Percentiles rank a stretch among this genome's conserved stretches.
These are phyloP conservation scores for Artemisia annua DNA, from an alignment of 129 eudicot genomes.

Conservation along the genomic window DNA sequence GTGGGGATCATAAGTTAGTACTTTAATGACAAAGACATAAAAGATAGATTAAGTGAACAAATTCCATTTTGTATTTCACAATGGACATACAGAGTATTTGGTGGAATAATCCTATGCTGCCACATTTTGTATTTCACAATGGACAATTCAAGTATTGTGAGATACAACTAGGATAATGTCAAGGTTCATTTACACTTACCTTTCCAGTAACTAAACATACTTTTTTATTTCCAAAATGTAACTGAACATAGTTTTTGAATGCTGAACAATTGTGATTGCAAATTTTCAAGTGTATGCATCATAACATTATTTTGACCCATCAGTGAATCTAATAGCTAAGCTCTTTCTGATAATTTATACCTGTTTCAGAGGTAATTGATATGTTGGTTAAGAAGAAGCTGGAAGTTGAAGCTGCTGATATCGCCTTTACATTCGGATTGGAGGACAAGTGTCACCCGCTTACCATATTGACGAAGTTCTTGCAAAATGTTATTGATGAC, in stretches of 20 bases:
- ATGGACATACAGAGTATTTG: too few relatives aligned
- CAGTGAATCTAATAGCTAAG: too few relatives aligned
- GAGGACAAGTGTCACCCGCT: slow-evolving; percentile 45
- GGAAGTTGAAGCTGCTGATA: slow-evolving; percentile 70
- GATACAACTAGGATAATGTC: slow-evolving; percentile 28
- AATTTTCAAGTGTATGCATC: not conserved
- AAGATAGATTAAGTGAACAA: not conserved
- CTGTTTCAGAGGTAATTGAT: slow-evolving; percentile 54
- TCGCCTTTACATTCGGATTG: slow-evolving; percentile 56
- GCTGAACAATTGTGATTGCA: too few relatives aligned
- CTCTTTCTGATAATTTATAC: slow-evolving; percentile 9
- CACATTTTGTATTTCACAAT: slow-evolving; percentile 31
- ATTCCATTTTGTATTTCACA: not conserved
- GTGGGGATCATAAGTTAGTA: too few relatives aligned
- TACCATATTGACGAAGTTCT: slow-evolving; percentile 46
- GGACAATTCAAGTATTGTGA: slow-evolving; percentile 49
- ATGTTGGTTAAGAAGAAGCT: slow-evolving; percentile 47
- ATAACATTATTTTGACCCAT: not conserved
- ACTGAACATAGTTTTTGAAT: not conserved
- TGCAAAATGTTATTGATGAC: slow-evolving; percentile 36
- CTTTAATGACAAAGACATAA: too few relatives aligned
- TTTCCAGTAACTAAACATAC: too few relatives aligned
- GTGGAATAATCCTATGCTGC: not conserved
- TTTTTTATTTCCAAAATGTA: not conserved
- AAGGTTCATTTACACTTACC: not conserved